A percentile compares a stretch with the other conserved stretches of the same genome.
Evolutionary conservation across 805 yeast species (phyloP).

Genomic region (Tetrapisispora taiwanensis): DNA sequence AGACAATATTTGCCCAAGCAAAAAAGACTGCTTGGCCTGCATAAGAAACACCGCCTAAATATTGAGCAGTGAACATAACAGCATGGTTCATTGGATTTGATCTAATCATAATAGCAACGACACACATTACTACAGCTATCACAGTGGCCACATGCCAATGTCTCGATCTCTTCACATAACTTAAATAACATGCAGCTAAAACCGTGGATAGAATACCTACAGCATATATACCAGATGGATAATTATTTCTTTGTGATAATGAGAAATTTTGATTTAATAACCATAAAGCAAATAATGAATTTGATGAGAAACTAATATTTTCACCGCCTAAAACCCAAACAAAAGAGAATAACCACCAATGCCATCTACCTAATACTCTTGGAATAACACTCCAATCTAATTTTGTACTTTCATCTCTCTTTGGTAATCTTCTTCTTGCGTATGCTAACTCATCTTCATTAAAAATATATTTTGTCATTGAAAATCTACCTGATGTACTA

Average conservation of each 20-base stretch:
- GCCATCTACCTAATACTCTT: slow-evolving; percentile 44
- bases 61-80: slow-evolving; percentile 44
- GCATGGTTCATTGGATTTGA: slow-evolving; percentile 31
- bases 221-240: slow-evolving; percentile 46
- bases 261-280: slow-evolving; percentile 34
- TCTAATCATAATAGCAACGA: slow-evolving; percentile 39
- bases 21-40: slow-evolving; percentile 54
- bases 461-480: slow-evolving; percentile 30
- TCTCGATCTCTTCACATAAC: slow-evolving; percentile 31
- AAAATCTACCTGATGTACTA: slow-evolving; percentile 11
- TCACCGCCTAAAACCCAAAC: slow-evolving; percentile 45
- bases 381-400: slow-evolving; percentile 33
- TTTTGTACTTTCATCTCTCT: slow-evolving; percentile 30
- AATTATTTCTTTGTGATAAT: slow-evolving; percentile 38
- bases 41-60: slow-evolving; percentile 42
- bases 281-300: slow-evolving; percentile 41
- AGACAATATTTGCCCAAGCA: slow-evolving; percentile 54
- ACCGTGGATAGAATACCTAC: slow-evolving; percentile 42
- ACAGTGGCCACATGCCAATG: slow-evolving; percentile 45
- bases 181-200: slow-evolving; percentile 35
- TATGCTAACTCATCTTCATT: slow-evolving; percentile 32
- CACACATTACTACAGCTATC: slow-evolving; percentile 34
- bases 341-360: slow-evolving; percentile 43
- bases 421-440: slow-evolving; percentile 36
- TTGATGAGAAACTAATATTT: slow-evolving; percentile 37